These are phyloP conservation scores for Sporothrix variecibatus DNA, from an alignment of 2,329 filamentous ascomycete species.

Conservation along the genomic window DNA sequence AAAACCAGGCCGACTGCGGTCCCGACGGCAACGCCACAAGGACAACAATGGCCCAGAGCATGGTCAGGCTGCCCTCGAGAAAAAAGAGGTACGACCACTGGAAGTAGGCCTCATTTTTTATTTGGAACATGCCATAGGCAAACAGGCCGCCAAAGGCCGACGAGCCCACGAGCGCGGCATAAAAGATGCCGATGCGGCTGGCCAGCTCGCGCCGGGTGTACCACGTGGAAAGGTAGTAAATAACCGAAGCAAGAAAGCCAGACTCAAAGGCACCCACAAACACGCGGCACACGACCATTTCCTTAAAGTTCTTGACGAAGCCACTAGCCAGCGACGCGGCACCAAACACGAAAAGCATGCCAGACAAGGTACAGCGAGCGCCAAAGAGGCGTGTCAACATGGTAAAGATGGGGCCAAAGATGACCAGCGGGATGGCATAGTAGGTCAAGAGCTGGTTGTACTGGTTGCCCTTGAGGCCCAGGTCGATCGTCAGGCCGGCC, in stretches of 20 bases:
- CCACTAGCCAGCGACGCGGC: not conserved
- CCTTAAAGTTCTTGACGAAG: not conserved
- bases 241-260: not conserved
- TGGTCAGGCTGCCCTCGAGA: not conserved
- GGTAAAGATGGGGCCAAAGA: not conserved
- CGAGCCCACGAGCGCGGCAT: not conserved
- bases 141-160: conserved; percentile 5
- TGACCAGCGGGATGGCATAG: not conserved
- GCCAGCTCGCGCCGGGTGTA: not conserved
- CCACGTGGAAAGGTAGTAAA: not conserved
- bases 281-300: not conserved
- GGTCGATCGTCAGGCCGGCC: not conserved
- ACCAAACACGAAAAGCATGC: not conserved
- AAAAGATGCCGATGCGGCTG: conserved; percentile 2
- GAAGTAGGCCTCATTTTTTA: not conserved
- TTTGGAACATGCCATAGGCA: conserved; percentile 9
- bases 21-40: not conserved
- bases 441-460: not conserved
- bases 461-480: not conserved
- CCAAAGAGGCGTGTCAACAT: not conserved
- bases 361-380: not conserved
- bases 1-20: not conserved
- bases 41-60: not conserved
- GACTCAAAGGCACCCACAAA: not conserved
- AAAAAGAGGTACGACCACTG: not conserved